Evolutionary conservation across 495 filamentous ascomycete genomes (phyloP), one percentile per base, ranked within the genome.

Genomic region (Penicillium coprophilum): DNA sequence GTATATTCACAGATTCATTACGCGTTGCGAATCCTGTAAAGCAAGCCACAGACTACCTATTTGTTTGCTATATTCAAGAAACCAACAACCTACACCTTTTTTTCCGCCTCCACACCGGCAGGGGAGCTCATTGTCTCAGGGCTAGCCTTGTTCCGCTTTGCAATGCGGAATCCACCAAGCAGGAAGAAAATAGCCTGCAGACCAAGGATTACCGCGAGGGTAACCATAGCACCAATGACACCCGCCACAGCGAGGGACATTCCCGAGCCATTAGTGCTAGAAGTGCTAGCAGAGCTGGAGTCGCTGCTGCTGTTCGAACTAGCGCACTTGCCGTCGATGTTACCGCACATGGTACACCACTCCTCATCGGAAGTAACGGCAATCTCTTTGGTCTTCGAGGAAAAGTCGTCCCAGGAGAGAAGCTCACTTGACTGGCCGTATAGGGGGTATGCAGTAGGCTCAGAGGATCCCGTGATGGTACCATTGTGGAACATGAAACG

Each of bases 211-310:
- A 84, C 75, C 10, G 71, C 84, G 32, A 87, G 67, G 5, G 83
- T 85, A 1, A 87, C 82, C 65, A 85, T 76, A 9, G 84, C 85
- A 19, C 84, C 85, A 69, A 87, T 82, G 0, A 85, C 82, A 39
- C 84, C 85, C 8, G 71, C 80, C 44, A 77, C 76, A 11, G 71
- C 68, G 30, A 67, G 72, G 3, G 76, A 77, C 11, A 80, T 70
- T 7, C 65, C 59, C 10, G 63, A 49, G 41, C 57, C 24, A n/a
- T 27, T 48, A 40, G 55, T 55, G 46, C 51, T 53, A 17, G 61
- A 58, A 12, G 55, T 45, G 12, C 44, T 38, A 10, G 50, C 50
- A 4, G 64, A 28, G 17, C 50, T 36, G 11, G 68, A 45, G 23
- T 51, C 21, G 38, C 46, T 30, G 13, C 36, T 34, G 8, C 50